Conservation (phyloP, 805 yeast species). For the Candida methanosorbosa region DNA sequence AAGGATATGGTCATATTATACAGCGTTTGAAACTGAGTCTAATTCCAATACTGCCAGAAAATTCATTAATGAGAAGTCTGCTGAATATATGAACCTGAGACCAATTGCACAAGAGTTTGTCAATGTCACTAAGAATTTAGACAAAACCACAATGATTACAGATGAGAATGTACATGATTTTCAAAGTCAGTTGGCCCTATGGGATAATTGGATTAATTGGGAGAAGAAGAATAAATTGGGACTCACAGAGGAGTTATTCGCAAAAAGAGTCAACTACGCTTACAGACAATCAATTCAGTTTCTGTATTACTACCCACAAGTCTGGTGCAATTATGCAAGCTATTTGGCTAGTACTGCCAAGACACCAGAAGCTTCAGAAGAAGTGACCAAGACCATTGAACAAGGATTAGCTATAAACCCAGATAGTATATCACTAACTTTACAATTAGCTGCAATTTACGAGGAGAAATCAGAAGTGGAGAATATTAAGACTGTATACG, state of each 20-base stretch:
- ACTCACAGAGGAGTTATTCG: slow-evolving; percentile 38
- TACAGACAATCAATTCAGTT: slow-evolving; percentile 59
- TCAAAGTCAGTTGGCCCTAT: slow-evolving; percentile 38
- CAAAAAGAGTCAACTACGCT: slow-evolving; percentile 59
- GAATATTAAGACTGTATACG: slow-evolving; percentile 42
- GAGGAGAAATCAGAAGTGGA: slow-evolving; percentile 50
- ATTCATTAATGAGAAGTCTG: slow-evolving; percentile 72
- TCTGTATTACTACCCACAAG: slow-evolving; percentile 57
- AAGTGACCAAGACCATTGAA: slow-evolving; percentile 34
- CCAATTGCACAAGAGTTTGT: slow-evolving; percentile 66
- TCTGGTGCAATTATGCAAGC: slow-evolving; percentile 59
- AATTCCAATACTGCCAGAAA: slow-evolving; percentile 76
- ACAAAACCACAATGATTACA: not conserved
- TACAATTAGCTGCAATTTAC: slow-evolving; percentile 58
- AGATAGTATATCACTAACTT: slow-evolving; percentile 54
- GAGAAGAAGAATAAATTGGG: slow-evolving; percentile 67
- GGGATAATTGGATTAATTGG: slow-evolving; percentile 75
- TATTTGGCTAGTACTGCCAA: slow-evolving; percentile 3
- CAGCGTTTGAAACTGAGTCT: slow-evolving; percentile 72
- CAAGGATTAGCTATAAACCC: slow-evolving; percentile 62
- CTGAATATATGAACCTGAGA: slow-evolving; percentile 82
- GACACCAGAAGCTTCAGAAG: not conserved
- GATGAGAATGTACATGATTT: slow-evolving; percentile 7
- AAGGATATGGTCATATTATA: slow-evolving; percentile 70
- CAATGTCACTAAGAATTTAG: slow-evolving; percentile 32